A percentile compares a stretch with the other conserved stretches of the same genome.
Conservation (phyloP, 2,329 filamentous ascomycete species). For the Scolecobasidium constrictum region DNA sequence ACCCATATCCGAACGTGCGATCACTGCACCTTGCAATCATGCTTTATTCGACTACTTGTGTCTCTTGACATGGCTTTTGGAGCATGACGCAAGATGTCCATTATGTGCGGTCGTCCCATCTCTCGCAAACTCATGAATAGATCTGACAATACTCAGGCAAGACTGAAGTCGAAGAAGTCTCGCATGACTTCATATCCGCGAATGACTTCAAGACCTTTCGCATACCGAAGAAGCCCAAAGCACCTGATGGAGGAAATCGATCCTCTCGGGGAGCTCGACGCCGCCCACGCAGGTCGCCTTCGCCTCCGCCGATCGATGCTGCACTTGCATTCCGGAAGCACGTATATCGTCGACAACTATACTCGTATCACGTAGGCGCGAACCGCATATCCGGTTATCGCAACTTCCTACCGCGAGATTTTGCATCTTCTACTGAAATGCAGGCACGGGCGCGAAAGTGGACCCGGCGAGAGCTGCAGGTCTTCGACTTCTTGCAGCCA, state of each 20-base stretch:
- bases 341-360: slow-evolving; percentile 63
- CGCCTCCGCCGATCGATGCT: slow-evolving; percentile 8
- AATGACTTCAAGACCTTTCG: slow-evolving; percentile 48
- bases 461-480: slow-evolving; percentile 71
- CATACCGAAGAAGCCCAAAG: slow-evolving; percentile 27
- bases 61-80: slow-evolving; percentile 69
- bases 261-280: slow-evolving; percentile 15
- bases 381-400: slow-evolving; percentile 68
- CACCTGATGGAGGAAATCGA: slow-evolving; percentile 5
- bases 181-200: slow-evolving; percentile 49
- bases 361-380: slow-evolving; percentile 71
- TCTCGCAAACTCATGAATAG: background rate
- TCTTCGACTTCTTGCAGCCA: slow-evolving; percentile 62
- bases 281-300: slow-evolving; percentile 14
- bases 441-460: slow-evolving; percentile 69
- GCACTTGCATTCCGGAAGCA: slow-evolving; percentile 52
- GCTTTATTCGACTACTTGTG: slow-evolving; percentile 77
- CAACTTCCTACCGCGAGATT: slow-evolving; percentile 57
- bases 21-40: slow-evolving; percentile 69
- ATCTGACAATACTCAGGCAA: slow-evolving; percentile 31
- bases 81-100: slow-evolving; percentile 57
- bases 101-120: slow-evolving; percentile 50
- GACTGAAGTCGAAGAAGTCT: slow-evolving; percentile 45
- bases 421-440: slow-evolving; percentile 54
- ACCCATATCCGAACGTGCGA: slow-evolving; percentile 57